A percentile compares a stretch with the other conserved stretches of the same genome.
These are phyloP conservation scores for Dictyostelium capitatum DNA, from an alignment of 78 protist species.

Conservation along the genomic window DNA sequence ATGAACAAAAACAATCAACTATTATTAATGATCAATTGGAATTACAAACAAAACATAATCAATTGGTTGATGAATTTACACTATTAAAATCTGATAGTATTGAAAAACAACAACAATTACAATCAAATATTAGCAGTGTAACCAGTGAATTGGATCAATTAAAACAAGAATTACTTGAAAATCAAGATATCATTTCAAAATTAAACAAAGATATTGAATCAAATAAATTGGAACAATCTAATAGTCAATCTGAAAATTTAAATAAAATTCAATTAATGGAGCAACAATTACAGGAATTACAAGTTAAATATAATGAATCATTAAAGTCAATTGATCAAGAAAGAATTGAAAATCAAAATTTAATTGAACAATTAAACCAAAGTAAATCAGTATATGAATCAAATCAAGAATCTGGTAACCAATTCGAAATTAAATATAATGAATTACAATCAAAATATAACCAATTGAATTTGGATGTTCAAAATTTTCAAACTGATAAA, in stretches of 20 bases:
- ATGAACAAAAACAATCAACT: no score
- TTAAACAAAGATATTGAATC: no score
- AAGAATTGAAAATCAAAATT: background rate
- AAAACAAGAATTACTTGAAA: no score
- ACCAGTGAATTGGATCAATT: background rate
- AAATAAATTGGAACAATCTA: no score
- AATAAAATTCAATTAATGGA: no score
- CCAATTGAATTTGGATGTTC: background rate
- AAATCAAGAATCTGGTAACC: background rate
- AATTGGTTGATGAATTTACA: background rate
- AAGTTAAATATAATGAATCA: no score
- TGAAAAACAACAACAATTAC: conserved; percentile 9
- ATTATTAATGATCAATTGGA: background rate
- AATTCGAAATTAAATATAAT: background rate
- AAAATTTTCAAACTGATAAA: no score
- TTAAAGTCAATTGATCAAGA: background rate
- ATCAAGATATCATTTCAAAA: no score
- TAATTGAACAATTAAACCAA: background rate
- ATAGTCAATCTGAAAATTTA: no score
- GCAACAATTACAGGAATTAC: no score
- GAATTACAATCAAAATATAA: no score
- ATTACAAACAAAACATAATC: background rate
- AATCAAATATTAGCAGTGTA: background rate
- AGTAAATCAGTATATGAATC: background rate
- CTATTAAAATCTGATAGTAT: background rate